Evolutionary conservation across 768 basidiomycete genomes (phyloP), one percentile per base, ranked within the genome.

Genomic region (Nidularia pulvinata): DNA sequence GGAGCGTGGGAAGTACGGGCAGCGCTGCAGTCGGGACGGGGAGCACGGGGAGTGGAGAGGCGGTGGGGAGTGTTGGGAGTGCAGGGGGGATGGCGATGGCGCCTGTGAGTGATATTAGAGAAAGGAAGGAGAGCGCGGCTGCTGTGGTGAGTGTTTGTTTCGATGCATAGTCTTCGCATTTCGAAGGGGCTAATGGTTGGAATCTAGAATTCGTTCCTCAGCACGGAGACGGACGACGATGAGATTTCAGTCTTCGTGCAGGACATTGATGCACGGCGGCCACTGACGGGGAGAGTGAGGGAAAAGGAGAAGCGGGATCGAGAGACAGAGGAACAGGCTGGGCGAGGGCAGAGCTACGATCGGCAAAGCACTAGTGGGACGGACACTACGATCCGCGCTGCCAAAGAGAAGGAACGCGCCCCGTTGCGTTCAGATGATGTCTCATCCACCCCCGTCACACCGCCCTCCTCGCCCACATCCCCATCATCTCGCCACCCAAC

Each of bases 201-300:
- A 49, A 33, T 51, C 37, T 54, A 73, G 71, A 68, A 63, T 42
- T 78, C 78, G 4, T 80, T 74, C 61, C 65, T 84, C 51, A 75
- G 76, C 49, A n/a, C n/a, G n/a, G 70, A 73, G 45, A 80, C 81
- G 5, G 87, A 91, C 56, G 87, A 91, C 59, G 89, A 90, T 58
- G 90, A 91, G 49, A 83, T 92, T 32, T 89, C 89, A 4, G 73
- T 79, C 10, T 92, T 91, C 59, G 86, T 92, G 42, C 85, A 87
- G 61, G 86, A 91, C 46, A 89, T 90, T 48, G 89, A 89, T 59
- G 71, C 80, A 25, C 77, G 87, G 25, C 85, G 84, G 61, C 89
- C 89, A 3, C 71, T 92, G 49, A 73, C 73, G 10, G 77, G 80
- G 33, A 65, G 76, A 32, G 60, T 54, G 51, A 72, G 66, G 54